phyloP scores from a whole-genome alignment of 2,329 filamentous ascomycete species.

The Didymella exigua region DNA sequence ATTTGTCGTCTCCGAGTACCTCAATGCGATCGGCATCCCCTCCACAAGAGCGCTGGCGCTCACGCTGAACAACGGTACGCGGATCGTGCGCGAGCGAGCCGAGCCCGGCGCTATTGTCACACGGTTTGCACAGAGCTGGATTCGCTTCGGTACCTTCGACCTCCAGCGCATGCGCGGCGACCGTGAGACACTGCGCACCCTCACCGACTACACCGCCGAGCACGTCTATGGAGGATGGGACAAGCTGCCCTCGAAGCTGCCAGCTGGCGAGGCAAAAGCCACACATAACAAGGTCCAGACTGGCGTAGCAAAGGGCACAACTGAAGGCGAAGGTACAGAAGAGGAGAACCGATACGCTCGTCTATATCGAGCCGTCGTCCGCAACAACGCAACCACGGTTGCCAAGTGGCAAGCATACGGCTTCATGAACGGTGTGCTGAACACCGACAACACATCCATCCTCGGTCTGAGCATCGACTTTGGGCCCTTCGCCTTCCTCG shows the following conservation, averaged over 20 bases:
- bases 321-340: slow-evolving; percentile 70
- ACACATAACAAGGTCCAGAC: slow-evolving; percentile 48
- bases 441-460: slow-evolving; percentile 96
- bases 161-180: slow-evolving; percentile 84
- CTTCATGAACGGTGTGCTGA: slow-evolving; percentile 98
- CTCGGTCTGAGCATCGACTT: slow-evolving; percentile 90
- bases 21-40: slow-evolving; percentile 84
- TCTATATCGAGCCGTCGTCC: slow-evolving; percentile 84
- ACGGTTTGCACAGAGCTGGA: slow-evolving; percentile 88
- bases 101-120: slow-evolving; percentile 94
- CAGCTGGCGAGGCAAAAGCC: slow-evolving; percentile 57
- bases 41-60: slow-evolving; percentile 85
- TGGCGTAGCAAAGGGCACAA: slow-evolving; percentile 61
- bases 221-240: slow-evolving; percentile 90
- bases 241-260: slow-evolving; percentile 68
- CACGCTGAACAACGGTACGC: slow-evolving; percentile 71
- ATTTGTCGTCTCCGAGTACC: slow-evolving; percentile 87
- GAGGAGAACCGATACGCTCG: slow-evolving; percentile 86
- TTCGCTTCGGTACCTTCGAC: slow-evolving; percentile 95
- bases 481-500: slow-evolving; percentile 96
- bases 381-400: slow-evolving; percentile 84
- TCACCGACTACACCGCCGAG: slow-evolving; percentile 84
- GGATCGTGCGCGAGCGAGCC: slow-evolving; percentile 76
- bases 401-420: slow-evolving; percentile 97
- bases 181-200: slow-evolving; percentile 70